Base-by-base conservation (phyloP, 768 basidiomycete genomes). In the Phanerochaete carnosa region DNA sequence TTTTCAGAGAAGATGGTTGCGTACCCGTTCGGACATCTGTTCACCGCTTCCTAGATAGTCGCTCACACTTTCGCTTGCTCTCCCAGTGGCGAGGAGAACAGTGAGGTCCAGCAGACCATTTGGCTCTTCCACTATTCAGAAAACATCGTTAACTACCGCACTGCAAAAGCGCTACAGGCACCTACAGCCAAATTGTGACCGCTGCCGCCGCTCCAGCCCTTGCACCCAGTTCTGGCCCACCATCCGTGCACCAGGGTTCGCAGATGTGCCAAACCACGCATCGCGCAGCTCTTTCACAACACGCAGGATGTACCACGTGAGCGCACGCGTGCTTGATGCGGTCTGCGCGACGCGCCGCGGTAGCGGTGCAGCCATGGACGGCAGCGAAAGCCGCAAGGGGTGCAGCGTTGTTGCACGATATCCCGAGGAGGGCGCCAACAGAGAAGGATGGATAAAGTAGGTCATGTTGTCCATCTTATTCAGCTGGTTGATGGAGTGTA, bases 11-110 rank as follows among this genome's bases (percentile, higher is more conserved):
- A 25, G 51, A 63, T 47, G 45, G 45, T 39, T n/a, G 70, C 76
- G 65, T 74, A 92, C 92, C 70, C 92, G 79, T 74, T 94, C 92
- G 61, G 87, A 90, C 81, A 89, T 89, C 68, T 88, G 86, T 66
- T 92, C 90, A 22, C 83, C 83, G 61, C 89, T 90, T 13, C 88
- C 84, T 55, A 94, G 77, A 70, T 90, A 90, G 73, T 94, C 92
- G 28, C 75, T 67, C 33, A 94, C 76, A 8, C 88, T 77, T 57
- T 90, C 89, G 29, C 89, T 85, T n/a, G 83, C 74, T 57, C 85
- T 80, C 7, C 92, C 90, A 25, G 89, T 89, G 16, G 85, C 80
- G 47, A 94, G 77, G 62, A 92, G 78, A 47, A 75, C 76, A 22
- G 89, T 91, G 53, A 94, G 76, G 67, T 92, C 92, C 50, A 89